Evolutionary conservation across 129 eudicot species (phyloP), one percentile per base, ranked within the genome.

Genomic region (Centrapalus pauciflorus): DNA sequence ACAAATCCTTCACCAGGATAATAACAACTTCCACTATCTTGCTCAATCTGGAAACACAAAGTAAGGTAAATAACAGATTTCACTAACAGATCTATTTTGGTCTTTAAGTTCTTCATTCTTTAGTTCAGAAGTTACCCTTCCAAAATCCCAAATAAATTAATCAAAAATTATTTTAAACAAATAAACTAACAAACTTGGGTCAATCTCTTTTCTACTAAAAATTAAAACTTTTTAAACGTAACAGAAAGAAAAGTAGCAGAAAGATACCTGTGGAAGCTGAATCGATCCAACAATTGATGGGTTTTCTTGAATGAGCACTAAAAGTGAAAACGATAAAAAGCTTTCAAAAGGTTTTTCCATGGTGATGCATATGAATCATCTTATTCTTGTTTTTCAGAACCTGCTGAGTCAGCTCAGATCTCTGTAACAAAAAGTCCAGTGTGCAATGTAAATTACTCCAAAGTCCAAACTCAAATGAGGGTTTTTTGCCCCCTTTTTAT

Each of bases 381-480:
- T 19, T 61, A 28, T 60, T 60, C 17, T 61, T 61, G 33, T 61
- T 19, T 38, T 43, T 9, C 27, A 65, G 27, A 46, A 35, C 56
- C 35, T 26, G 8, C 70, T 37, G 68, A 62, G 19, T 25, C 35
- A 62, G 12, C 20, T 66, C 71, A 66, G 71, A 66, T 66, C 71
- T 65, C 69, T 41, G 14, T 61, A 35, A 30, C 27, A 48, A 45
- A 66, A 2, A 66, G 23, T 25, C 21, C 30, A 66, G 58, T 66
- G 61, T 24, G 13, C 24, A 67, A 33, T 33, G 49, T 52, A 67
- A 23, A 51, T 46, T 17, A 14, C 1, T 45, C 14, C 16, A 4
- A 51, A 14, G 0, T 45, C 14, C 16, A 4, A 51, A 51, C 19
- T 27, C 58, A 46, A 50, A 5, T 33, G 37, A 24, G 58, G 43